Evolutionary conservation across 148 eudicot genomes (phyloP).

Genomic region (Salicornia ramosissima): DNA sequence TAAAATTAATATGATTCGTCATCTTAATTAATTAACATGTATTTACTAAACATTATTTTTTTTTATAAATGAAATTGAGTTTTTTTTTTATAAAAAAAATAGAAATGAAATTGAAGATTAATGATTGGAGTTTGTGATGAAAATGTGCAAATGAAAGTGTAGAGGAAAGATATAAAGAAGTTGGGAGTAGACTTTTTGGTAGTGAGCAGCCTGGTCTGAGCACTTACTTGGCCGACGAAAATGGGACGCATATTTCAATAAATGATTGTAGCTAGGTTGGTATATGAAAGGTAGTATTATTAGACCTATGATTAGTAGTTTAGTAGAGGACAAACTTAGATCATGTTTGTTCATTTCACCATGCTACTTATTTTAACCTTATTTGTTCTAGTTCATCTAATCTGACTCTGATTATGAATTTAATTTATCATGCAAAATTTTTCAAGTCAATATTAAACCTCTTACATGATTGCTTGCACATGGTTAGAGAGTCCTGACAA

Average conservation of each 20-base stretch:
- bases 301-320: slow-evolving; percentile 5
- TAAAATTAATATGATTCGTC: too few species aligned
- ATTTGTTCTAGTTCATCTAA: slow-evolving; percentile 4
- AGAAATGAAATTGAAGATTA: too few species aligned
- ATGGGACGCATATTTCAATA: not conserved
- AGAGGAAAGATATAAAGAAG: too few species aligned
- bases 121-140: too few species aligned
- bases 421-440: not conserved
- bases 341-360: not conserved
- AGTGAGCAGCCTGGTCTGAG: not conserved
- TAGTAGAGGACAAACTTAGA: not conserved
- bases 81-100: too few species aligned
- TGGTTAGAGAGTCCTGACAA: not conserved
- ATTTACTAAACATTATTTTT: too few species aligned
- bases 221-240: slow-evolving; percentile 2
- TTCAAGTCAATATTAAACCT: not conserved
- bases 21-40: too few species aligned
- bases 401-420: not conserved
- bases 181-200: not conserved
- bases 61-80: too few species aligned
- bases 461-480: slow-evolving; percentile 10
- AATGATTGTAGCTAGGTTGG: slow-evolving; percentile 19
- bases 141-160: too few species aligned
- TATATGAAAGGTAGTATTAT: slow-evolving; percentile 1
- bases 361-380: slow-evolving; percentile 2